Percentiles rank a stretch among this genome's conserved stretches.
Conservation (phyloP, 1,284 basidiomycete genomes). For the Ganoderma lucidum region DNA sequence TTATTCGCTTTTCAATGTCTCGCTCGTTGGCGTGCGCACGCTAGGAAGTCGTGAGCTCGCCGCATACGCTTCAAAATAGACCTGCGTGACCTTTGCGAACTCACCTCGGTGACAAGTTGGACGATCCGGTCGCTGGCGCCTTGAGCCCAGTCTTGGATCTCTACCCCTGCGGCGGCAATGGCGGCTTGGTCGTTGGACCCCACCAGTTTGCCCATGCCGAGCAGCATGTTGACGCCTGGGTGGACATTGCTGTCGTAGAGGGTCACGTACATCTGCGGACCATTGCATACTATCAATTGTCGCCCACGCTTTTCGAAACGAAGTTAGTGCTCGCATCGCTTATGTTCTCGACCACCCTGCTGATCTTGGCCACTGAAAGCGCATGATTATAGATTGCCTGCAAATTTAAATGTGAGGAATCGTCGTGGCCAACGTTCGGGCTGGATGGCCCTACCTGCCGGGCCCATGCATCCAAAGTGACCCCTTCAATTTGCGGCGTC, state of each 20-base stretch:
- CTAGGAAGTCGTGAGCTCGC: slow-evolving; percentile 6
- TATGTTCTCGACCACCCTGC: slow-evolving; percentile 25
- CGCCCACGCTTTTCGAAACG: background rate
- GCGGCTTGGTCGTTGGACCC: slow-evolving; percentile 18
- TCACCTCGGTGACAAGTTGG: slow-evolving; percentile 18
- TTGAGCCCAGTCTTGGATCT: slow-evolving; percentile 22
- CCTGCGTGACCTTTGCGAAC: background rate
- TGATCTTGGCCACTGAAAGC: slow-evolving; percentile 20
- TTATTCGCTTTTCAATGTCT: slow-evolving; percentile 18
- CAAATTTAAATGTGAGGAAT: background rate
- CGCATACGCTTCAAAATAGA: no score
- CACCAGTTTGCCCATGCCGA: slow-evolving; percentile 23
- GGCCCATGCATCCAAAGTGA: slow-evolving; percentile 20
- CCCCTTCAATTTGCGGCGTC: background rate
- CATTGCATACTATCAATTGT: background rate
- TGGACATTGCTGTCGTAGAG: slow-evolving; percentile 24
- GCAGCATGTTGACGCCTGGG: slow-evolving; percentile 27
- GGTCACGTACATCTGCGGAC: slow-evolving; percentile 23
- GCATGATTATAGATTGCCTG: slow-evolving; percentile 25
- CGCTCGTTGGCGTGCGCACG: slow-evolving; percentile 19
- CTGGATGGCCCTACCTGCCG: slow-evolving; percentile 13
- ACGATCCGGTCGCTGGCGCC: slow-evolving; percentile 23
- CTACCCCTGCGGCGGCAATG: slow-evolving; percentile 11
- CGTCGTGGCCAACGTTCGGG: background rate
- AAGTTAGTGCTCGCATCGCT: slow-evolving; percentile 18